A percentile compares a stretch with the other conserved stretches of the same genome.
Evolutionary conservation across 805 yeast genomes (phyloP).

Genomic region (Zygoascus ofunaensis): DNA sequence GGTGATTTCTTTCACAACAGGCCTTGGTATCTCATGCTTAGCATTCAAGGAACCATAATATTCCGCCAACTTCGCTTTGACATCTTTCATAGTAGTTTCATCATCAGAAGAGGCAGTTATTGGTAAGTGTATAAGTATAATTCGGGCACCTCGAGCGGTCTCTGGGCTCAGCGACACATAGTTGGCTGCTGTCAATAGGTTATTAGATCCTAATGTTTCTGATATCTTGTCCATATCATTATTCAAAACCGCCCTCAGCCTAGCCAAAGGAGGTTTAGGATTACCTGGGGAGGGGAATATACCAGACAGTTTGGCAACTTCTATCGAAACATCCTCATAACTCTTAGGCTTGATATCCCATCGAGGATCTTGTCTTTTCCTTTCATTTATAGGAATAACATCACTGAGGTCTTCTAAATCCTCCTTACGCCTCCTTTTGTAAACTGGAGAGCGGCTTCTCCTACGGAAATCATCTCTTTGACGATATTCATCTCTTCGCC

Average conservation of each 20-base stretch:
- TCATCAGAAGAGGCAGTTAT: neutral
- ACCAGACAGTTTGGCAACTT: constrained; percentile 70
- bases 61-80: constrained; percentile 6
- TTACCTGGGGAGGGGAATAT: constrained; percentile 50
- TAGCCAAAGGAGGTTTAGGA: constrained; percentile 20
- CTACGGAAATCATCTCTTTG: constrained; percentile 22
- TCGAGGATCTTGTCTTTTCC: constrained; percentile 41
- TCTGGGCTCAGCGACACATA: neutral
- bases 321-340: constrained; percentile 64
- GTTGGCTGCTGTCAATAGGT: neutral
- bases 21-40: constrained; percentile 7
- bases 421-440: constrained; percentile 38
- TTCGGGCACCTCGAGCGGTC: neutral
- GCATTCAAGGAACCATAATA: constrained; percentile 5
- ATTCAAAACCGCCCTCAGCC: neutral
- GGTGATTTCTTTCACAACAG: constrained; percentile 7
- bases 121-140: neutral
- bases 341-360: constrained; percentile 74
- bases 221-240: neutral
- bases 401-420: constrained; percentile 26
- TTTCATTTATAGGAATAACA: constrained; percentile 41
- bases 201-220: neutral
- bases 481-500: constrained; percentile 6
- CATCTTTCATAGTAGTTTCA: constrained; percentile 1
- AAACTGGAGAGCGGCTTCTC: constrained; percentile 37